A percentile compares a stretch with the other conserved stretches of the same genome.
These are phyloP conservation scores for Teratosphaeria gauchensis DNA, from an alignment of 2,329 filamentous ascomycete species.

Conservation along the genomic window DNA sequence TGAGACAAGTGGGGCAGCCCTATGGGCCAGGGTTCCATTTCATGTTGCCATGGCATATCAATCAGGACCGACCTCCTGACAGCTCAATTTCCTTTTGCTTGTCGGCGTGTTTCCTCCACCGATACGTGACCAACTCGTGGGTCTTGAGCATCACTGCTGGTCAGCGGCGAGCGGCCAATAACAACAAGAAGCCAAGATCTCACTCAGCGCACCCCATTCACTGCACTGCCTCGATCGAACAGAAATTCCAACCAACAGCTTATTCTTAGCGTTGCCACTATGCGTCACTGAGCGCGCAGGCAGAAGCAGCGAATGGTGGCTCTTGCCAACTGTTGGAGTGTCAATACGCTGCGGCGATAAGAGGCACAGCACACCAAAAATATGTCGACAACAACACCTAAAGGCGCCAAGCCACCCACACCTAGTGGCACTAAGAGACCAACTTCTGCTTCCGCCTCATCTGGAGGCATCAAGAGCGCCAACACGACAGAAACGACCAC, in stretches of 20 bases:
- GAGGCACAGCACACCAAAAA: not conserved
- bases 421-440: not conserved
- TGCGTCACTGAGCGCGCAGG: not conserved
- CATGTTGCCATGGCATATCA: not conserved
- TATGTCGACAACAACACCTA: not conserved
- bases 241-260: not conserved
- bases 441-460: constrained; percentile 3
- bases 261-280: not conserved
- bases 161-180: not conserved
- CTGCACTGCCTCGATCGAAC: not conserved
- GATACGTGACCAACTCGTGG: not conserved
- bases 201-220: not conserved
- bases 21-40: not conserved
- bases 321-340: not conserved
- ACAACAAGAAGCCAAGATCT: not conserved
- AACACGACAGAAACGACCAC: constrained; percentile 1
- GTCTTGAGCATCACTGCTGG: not conserved
- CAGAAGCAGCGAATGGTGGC: not conserved
- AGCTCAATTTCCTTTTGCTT: not conserved
- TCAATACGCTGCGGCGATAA: not conserved
- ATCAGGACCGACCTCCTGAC: not conserved
- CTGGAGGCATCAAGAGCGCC: not conserved
- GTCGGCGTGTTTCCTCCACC: not conserved
- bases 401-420: not conserved
- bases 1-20: not conserved